Evolutionary conservation across 1,284 basidiomycete species (phyloP), one percentile per base, ranked within the genome.

Genomic region (Tranzscheliella williamsii): DNA sequence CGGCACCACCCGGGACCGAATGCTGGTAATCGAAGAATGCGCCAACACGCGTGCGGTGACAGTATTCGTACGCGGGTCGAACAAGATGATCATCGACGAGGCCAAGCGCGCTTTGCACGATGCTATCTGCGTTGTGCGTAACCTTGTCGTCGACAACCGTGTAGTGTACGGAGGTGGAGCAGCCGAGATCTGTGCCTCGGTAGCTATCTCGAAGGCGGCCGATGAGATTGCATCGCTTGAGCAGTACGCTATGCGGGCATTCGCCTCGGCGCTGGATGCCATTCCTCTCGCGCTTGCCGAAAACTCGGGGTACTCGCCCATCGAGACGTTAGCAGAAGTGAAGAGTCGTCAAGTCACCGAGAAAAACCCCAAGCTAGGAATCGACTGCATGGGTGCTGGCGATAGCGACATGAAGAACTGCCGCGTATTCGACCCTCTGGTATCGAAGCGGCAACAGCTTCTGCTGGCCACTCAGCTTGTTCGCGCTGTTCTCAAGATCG

Each of bases 211-310:
- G 45, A 90, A 91, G 78, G 91, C 90, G 39, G 94, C 94, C 15
- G 95, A 99, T 78, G 58, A 90, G 87, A 96, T 95, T 70, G 87
- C 94, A 2, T 85, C 90, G 8, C 94, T 99, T 72, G 94, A 99
- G 80, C 94, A 99, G 82, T 99, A 99, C 77, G 94, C 94, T 1
- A 97, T 98, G 93, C 88, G 94, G 34, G 93, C 94, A 15, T 99
- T 97, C 77, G 85, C 94, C 1, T 89, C 89, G 23, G 94, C 94
- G 9, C 82, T 99, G 7, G 94, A 98, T 73, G 84, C 92, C 9
- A 82, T 97, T 42, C 95, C 95, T 7, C 85, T 97, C 15, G 94
- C 95, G 2, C 83, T 98, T 9, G 94, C 95, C 4, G 95, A 98
- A 79, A 98, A 99, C 83, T 94, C 91, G 62, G 94, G 94, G 42